A percentile compares a stretch with the other conserved stretches of the same genome.
phyloP scores from a whole-genome alignment of 1,284 basidiomycete genomes.

The Taiwanofungus camphoratus region DNA sequence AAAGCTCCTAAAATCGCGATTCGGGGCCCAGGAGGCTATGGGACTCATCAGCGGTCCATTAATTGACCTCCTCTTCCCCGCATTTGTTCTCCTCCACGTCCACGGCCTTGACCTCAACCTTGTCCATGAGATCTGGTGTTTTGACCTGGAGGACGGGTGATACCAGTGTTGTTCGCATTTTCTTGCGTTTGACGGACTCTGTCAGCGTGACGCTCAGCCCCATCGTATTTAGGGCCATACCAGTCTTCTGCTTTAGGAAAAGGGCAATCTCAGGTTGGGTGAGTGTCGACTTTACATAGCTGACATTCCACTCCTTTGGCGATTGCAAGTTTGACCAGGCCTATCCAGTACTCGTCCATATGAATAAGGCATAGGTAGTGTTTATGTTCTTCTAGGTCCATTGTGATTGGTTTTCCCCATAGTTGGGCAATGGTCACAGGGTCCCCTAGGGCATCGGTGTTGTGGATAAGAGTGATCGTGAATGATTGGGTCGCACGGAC shows the following conservation, averaged over 20 bases:
- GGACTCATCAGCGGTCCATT: too few relatives aligned
- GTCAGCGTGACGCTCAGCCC: too few relatives aligned
- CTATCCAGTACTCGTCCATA: background rate
- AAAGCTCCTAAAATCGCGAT: too few relatives aligned
- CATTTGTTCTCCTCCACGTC: too few relatives aligned
- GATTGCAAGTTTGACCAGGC: background rate
- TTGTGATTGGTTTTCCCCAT: background rate
- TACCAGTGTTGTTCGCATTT: too few relatives aligned
- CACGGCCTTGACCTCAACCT: too few relatives aligned
- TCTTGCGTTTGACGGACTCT: too few relatives aligned
- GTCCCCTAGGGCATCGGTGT: background rate
- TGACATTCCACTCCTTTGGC: background rate
- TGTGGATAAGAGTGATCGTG: background rate
- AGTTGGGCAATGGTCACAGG: background rate
- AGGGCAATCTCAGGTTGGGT: slow-evolving; percentile 4
- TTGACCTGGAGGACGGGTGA: too few relatives aligned
- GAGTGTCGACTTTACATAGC: slow-evolving; percentile 1
- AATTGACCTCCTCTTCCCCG: too few relatives aligned
- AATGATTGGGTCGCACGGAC: background rate
- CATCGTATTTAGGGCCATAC: too few relatives aligned
- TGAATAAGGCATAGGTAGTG: background rate
- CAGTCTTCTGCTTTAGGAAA: slow-evolving; percentile 1
- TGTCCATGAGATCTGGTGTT: too few relatives aligned
- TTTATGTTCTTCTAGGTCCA: background rate
- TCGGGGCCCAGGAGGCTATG: too few relatives aligned